Evolutionary conservation across 768 basidiomycete species (phyloP), one percentile per base, ranked within the genome.

Genomic region (Leccinum truebloodii): DNA sequence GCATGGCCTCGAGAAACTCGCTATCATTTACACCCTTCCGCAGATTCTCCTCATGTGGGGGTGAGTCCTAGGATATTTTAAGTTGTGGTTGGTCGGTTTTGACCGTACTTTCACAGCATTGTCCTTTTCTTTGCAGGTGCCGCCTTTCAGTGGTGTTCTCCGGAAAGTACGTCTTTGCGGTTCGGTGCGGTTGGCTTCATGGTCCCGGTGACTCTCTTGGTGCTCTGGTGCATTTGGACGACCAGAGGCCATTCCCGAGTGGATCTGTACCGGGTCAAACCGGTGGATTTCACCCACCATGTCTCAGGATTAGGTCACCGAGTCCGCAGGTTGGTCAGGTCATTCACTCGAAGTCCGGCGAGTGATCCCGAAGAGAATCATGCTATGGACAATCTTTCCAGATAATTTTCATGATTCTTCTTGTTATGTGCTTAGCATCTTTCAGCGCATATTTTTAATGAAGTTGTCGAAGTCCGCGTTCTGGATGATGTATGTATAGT

Each of bases 31-130:
- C 58, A 80, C 80, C 60, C 64, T 86, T 9, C 85, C 85, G 0
- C 82, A 83, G 56, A 80, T 81, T 1, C 69, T 85, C 20, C 73
- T 86, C 41, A 79, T 86, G 75, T 86, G 84, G 84, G 80, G 78
- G 85, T 85, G 64, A 71, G 84, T 78, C 22, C 30, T 24, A 32
- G 32, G 16, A 22, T 48, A 4, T 1, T 48, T 18, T 26, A 26
- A 26, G 24, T 22, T 24, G 5, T 28, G 20, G 8, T 20, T 7
- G n/a, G 37, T 16, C 39, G 4, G 3, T 52, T 24, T 14, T 65
- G 14, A 66, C 8, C 20, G 6, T 8, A 20, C 2, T 28, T 37
- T 32, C 13, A 6, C 16, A 75, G 73, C 16, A 73, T 74, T 59
- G 8, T 69, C 10, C 58, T 74, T 35, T 74, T 75, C 63, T 66